Conservation (phyloP, 176 grass and related monocot genomes). For the Paspalum vaginatum region DNA sequence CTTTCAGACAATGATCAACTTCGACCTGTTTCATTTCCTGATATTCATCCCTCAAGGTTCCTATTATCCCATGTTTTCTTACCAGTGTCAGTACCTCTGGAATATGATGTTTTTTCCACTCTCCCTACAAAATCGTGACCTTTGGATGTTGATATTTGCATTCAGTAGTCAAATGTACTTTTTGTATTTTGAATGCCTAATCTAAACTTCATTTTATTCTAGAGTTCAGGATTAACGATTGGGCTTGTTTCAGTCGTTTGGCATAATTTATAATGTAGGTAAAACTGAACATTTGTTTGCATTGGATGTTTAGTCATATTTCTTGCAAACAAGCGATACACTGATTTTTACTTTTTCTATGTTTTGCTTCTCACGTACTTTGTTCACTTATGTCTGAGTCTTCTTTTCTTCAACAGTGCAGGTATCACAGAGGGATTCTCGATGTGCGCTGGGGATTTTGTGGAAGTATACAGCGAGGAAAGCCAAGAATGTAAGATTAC, state of each 20-base stretch:
- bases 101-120: not conserved
- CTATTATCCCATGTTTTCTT: conserved; percentile 28
- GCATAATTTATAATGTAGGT: conserved; percentile 43
- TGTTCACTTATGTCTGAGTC: conserved; percentile 12
- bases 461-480: conserved; percentile 91
- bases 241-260: conserved; percentile 37
- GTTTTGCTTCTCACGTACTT: conserved; percentile 21
- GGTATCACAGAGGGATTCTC: conserved; percentile 98
- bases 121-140: conserved; percentile 5
- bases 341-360: not conserved
- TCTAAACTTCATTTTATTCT: conserved; percentile 31
- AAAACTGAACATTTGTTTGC: conserved; percentile 31
- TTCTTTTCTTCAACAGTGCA: conserved; percentile 59
- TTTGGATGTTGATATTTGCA: conserved; percentile 31
- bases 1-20: conserved; percentile 91
- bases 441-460: conserved; percentile 98
- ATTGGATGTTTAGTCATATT: conserved; percentile 13
- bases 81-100: conserved; percentile 37
- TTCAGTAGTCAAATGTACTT: conserved; percentile 20
- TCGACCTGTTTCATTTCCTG: conserved; percentile 89
- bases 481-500: conserved; percentile 85
- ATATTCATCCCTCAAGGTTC: conserved; percentile 95
- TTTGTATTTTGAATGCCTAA: conserved; percentile 29
- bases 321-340: not conserved
- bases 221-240: conserved; percentile 21